phyloP scores from a whole-genome alignment of 2,329 filamentous ascomycete genomes.

The Dactylellina parvicollis region DNA sequence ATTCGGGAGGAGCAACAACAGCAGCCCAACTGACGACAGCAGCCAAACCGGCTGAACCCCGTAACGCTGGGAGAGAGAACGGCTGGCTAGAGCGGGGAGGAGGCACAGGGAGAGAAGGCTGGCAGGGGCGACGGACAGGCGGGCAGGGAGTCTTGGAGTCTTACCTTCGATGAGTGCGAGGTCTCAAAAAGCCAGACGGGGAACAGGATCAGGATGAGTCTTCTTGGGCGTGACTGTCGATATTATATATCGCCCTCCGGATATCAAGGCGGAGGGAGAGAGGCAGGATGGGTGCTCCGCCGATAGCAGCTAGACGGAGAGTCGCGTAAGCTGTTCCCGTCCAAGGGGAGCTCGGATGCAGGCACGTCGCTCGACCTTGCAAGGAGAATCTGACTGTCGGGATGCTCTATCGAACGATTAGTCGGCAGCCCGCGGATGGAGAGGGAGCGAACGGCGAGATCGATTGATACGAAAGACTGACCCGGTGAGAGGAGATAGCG shows the following conservation, averaged over 20 bases:
- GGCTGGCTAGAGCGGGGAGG: not conserved
- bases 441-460: not conserved
- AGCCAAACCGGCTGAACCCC: not conserved
- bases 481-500: not conserved
- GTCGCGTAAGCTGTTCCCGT: slow-evolving; percentile 51
- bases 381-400: slow-evolving; percentile 2
- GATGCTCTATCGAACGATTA: not conserved
- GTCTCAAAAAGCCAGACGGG: not conserved
- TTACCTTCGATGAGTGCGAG: slow-evolving; percentile 24
- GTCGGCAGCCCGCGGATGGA: not conserved
- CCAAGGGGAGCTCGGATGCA: slow-evolving; percentile 50
- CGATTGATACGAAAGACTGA: not conserved
- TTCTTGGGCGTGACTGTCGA: not conserved
- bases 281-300: not conserved
- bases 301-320: slow-evolving; percentile 27
- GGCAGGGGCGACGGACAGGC: not conserved
- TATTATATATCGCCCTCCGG: slow-evolving; percentile 9
- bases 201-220: slow-evolving; percentile 13
- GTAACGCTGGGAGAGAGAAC: not conserved
- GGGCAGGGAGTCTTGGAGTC: not conserved
- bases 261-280: slow-evolving; percentile 5
- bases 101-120: not conserved
- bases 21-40: slow-evolving; percentile 6
- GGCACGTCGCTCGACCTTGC: slow-evolving; percentile 38
- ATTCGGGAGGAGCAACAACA: slow-evolving; percentile 9